phyloP scores from a whole-genome alignment of 169 alveolate species.

The Plasmodium falciparum region DNA sequence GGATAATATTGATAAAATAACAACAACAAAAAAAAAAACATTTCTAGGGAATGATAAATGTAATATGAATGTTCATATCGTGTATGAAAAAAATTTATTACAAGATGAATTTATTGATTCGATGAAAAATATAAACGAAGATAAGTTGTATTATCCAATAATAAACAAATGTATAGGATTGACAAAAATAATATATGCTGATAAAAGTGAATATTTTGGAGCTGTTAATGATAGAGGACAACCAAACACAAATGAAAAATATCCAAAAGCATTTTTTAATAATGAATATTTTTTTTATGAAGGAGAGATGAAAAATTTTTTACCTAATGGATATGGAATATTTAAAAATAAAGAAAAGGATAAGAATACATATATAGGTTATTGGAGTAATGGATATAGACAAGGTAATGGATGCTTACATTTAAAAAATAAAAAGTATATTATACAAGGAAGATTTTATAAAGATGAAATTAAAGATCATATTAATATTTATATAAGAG shows the following conservation, averaged over 20 bases:
- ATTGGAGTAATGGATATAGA: conserved; percentile 77
- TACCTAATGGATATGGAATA: conserved; percentile 76
- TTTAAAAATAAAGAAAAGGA: conserved; percentile 69
- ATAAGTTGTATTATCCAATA: conserved; percentile 57
- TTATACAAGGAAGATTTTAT: conserved; percentile 54
- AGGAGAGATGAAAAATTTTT: conserved; percentile 75
- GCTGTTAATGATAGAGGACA: conserved; percentile 69
- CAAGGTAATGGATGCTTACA: conserved; percentile 64
- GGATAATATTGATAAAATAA: too few relatives aligned
- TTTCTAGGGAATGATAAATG: too few relatives aligned
- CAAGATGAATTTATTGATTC: conserved; percentile 40
- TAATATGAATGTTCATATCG: background rate
- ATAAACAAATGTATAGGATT: conserved; percentile 43
- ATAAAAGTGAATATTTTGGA: conserved; percentile 76
- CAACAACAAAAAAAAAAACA: too few relatives aligned
- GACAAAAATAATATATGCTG: conserved; percentile 74
- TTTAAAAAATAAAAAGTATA: conserved; percentile 63
- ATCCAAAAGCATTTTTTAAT: conserved; percentile 71
- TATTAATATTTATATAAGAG: conserved; percentile 43
- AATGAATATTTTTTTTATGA: conserved; percentile 59
- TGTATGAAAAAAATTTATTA: conserved; percentile 19
- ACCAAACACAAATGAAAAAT: conserved; percentile 68
- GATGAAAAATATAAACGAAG: conserved; percentile 60
- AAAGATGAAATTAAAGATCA: conserved; percentile 67
- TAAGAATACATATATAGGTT: conserved; percentile 69